Base-by-base conservation (phyloP, 345 rosid species). In the Ceriops decandra region DNA sequence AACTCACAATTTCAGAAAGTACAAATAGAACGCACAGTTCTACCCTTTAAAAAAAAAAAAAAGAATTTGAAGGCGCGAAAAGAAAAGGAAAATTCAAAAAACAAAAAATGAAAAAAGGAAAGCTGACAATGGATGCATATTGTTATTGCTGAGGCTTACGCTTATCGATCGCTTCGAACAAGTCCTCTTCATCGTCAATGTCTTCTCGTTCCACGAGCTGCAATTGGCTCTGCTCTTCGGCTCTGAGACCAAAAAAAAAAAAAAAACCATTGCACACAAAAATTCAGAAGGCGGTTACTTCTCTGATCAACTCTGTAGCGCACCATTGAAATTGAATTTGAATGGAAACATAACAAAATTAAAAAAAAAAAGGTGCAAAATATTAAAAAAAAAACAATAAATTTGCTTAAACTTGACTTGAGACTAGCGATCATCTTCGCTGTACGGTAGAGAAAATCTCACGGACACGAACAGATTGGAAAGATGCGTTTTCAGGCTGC, bases 121-220 rank as follows among this genome's bases (percentile, higher is more conserved):
- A 24, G 8, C 16, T n/a, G n/a, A 35, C 16, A 52, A 38, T 8
- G 57, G 42, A 52, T 15, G 60, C 30, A 51, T 31, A 62, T 66
- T 53, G 62, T 54, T 17, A 20, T 73, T 49, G 42, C 20, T 15
- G 68, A 28, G 67, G 62, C 77, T 80, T 72, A 81, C 92, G 67
- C 77, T 88, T 90, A 76, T 90, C 92, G 47, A 90, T 88, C 52
- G 85, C 88, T 83, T 88, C 97, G 68, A 88, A 87, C 64, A 90
- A 54, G 52, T 88, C 90, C 7, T 86, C 95, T 69, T 88, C 93
- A 53, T 83, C 95, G 31, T 84, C 89, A 7, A 85, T 66, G 5
- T 86, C 87, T 69, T 85, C 90, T 52, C 92, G 89, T 66, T 85
- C 89, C 58, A 88, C 84, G 60, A 90, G 86, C 88, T 88, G 90